Base-by-base conservation (phyloP, 2,329 filamentous ascomycete species). In the Diaporthe nobilis region DNA sequence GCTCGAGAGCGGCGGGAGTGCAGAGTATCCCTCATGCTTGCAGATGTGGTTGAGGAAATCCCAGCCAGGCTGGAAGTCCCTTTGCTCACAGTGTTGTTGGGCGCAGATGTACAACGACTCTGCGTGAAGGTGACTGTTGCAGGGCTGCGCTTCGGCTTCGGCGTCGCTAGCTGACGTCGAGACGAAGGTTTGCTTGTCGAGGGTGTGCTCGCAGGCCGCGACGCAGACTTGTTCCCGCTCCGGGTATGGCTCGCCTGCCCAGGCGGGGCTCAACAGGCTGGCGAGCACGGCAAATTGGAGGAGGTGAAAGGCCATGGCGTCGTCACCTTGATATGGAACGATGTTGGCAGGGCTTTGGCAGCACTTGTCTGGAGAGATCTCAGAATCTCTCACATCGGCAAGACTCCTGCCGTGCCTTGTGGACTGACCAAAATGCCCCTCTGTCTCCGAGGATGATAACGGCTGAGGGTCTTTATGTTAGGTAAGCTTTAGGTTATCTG, bases 401-500 rank as follows among this genome's bases (percentile, higher is more conserved):
- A 28, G 34, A 39, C 34, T 42, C 15, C 49, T 9, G 34, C 34
- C 22, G 44, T 12, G 31, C 12, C 22, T 34, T 68, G 28, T 12
- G 44, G 8, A 51, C 22, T 6, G 25, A 12, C 2, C n/a, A 39
- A 15, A 2, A 42, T 55, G 15, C 34, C 8, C n/a, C 34, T 42
- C 8, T 70, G 8, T 25, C 13, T 22, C 34, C 13, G 10, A 25
- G 17, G 4, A n/a, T 4, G 49, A 39, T n/a, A 37, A 12, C 34
- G 3, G 4, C 12, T 1, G n/a, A 39, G 22, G 13, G 13, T 13
- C 34, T 47, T 53, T 28, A 42, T 28, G 12, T 31, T 42, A 39
- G 34, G 65, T 55, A 55, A 55, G n/a, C 31, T 39, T 68, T 68
- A 68, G 31, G 31, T 68, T 70, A 70, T 70, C 65, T 70, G 65